These are phyloP conservation scores for Pichia membranifaciens DNA, from an alignment of 805 yeast species.

Conservation along the genomic window DNA sequence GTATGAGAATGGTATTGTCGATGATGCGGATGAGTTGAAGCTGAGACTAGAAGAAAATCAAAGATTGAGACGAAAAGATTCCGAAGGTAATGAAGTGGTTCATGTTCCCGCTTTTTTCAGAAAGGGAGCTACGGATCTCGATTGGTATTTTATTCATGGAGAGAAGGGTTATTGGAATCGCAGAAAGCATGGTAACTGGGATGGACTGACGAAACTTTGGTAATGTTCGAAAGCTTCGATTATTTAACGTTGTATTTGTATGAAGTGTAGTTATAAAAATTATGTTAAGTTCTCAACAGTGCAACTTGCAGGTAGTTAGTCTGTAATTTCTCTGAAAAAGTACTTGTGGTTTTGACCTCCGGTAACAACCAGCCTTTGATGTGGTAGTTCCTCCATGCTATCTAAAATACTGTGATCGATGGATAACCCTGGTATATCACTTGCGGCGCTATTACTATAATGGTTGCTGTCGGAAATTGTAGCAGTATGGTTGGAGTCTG, in stretches of 20 bases:
- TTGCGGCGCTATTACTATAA: constrained; percentile 8
- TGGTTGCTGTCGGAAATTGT: too few species aligned
- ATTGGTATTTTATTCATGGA: constrained; percentile 57
- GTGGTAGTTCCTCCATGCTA: background rate
- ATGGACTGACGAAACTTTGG: constrained; percentile 52
- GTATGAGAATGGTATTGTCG: constrained; percentile 66
- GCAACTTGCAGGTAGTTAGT: background rate
- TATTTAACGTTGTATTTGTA: background rate
- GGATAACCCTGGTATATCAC: constrained; percentile 24
- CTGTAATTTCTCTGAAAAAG: constrained; percentile 26
- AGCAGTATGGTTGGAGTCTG: too few species aligned
- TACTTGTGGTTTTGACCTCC: constrained; percentile 33
- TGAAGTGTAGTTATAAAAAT: background rate
- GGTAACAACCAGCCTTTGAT: constrained; percentile 27
- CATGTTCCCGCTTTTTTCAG: constrained; percentile 65
- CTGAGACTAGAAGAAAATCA: constrained; percentile 70
- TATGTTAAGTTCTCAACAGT: too few species aligned
- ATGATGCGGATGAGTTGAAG: constrained; percentile 67
- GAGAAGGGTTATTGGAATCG: constrained; percentile 71
- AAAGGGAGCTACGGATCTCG: constrained; percentile 31
- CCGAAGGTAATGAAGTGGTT: constrained; percentile 38
- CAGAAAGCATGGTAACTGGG: constrained; percentile 61
- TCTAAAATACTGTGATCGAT: constrained; percentile 14
- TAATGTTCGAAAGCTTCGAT: too few species aligned
- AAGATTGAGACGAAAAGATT: constrained; percentile 62